Base-by-base conservation (phyloP, 2,329 filamentous ascomycete species). In the Aspergillus sp. region DNA sequence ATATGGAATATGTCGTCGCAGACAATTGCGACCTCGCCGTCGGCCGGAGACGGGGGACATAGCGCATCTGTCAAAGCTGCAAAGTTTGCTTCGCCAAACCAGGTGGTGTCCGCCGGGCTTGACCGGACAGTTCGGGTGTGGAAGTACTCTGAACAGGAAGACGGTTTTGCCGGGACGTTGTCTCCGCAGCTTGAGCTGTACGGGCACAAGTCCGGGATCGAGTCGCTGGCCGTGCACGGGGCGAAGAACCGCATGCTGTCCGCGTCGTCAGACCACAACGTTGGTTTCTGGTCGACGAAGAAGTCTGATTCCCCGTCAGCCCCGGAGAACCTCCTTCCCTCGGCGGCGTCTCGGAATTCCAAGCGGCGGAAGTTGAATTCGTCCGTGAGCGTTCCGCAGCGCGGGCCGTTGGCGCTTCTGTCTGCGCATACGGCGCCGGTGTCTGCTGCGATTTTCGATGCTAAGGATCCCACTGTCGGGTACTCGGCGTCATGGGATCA, bases 401-500 rank as follows among this genome's bases (percentile, higher is more conserved):
- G 86, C 31, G 91, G 91, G 1, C 78, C 89, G 4, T 68, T 96
- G 5, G 70, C 78, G 25, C 68, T 93, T 33, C 72, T 94, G 37
- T 64, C 73, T 11, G 74, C 77, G 33, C 81, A 95, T 70, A 74
- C 75, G 35, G 72, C 78, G 8, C 73, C 82, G 27, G 85, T 88
- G 27, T 84, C 83, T 1, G 82, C 80, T 33, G 82, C 81, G 24
- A 72, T 86, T 29, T 96, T 98, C 67, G 85, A 93, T 60, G 80
- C 80, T 4, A 71, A 76, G 33, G 89, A 96, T 61, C 64, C 78
- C 8, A 94, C 85, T 10, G 85, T 95, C 25, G 89, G 83, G 29
- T 96, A 98, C 68, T 89, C 86, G 1, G 78, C 80, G 14, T 93
- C 86, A 12, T 82, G 84, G 65, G 93, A 98, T 65, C 88, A 94